These are phyloP conservation scores for Arthrinium phaeospermum DNA, from an alignment of 2,329 filamentous ascomycete genomes.

Conservation along the genomic window DNA sequence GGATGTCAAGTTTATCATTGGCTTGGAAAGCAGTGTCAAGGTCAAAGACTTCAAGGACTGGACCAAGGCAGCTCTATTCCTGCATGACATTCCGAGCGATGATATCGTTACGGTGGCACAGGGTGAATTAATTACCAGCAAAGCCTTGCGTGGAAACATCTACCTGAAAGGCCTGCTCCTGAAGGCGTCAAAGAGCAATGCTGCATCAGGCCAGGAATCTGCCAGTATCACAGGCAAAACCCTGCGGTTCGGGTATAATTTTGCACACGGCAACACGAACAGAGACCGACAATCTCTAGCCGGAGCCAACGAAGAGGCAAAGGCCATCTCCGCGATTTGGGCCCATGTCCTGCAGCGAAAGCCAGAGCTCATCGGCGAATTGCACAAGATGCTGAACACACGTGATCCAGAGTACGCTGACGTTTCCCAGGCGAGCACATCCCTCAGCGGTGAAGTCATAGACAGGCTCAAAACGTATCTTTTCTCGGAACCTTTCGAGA, in stretches of 20 bases:
- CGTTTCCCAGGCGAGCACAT: background rate
- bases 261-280: background rate
- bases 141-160: conserved; percentile 29
- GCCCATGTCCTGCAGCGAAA: background rate
- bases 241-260: background rate
- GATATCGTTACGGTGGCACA: conserved; percentile 20
- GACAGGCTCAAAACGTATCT: background rate
- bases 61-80: conserved; percentile 31
- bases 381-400: background rate
- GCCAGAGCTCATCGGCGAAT: background rate
- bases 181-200: conserved; percentile 20
- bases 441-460: background rate
- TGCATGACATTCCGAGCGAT: conserved; percentile 22
- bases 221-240: conserved; percentile 27
- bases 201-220: background rate
- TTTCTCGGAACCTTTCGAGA: background rate
- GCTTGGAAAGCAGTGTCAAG: conserved; percentile 17
- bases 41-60: conserved; percentile 30
- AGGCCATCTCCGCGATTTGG: background rate
- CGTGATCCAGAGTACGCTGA: background rate
- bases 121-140: conserved; percentile 31
- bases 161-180: conserved; percentile 34
- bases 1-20: conserved; percentile 35
- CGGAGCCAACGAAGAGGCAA: background rate
- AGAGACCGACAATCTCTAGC: background rate